Conservation (phyloP, 108 stramenopile genomes). For the Mayamaea pseudoterrestris region DNA sequence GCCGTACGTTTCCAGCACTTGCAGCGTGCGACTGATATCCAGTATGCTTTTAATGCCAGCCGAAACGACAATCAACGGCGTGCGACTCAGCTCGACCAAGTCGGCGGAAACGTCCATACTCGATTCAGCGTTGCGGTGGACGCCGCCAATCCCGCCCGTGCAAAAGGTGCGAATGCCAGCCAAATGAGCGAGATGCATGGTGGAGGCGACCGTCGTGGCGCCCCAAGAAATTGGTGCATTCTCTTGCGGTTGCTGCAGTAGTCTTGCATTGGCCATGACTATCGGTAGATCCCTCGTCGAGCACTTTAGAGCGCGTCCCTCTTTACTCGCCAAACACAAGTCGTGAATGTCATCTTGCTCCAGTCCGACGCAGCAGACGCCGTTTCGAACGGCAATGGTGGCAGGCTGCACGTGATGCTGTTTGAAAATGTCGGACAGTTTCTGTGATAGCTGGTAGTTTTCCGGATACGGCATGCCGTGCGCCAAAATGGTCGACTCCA, state of each 20-base stretch:
- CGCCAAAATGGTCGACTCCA: constrained; percentile 96
- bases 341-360: constrained; percentile 65
- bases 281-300: constrained; percentile 85
- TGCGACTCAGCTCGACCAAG: constrained; percentile 82
- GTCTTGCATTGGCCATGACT: constrained; percentile 23
- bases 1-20: constrained; percentile 93
- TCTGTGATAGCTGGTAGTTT: constrained; percentile 77
- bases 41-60: constrained; percentile 97
- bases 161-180: constrained; percentile 89
- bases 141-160: constrained; percentile 90
- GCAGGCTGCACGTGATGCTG: constrained; percentile 80
- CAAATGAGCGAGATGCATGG: constrained; percentile 81
- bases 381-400: constrained; percentile 84
- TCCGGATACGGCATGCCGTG: constrained; percentile 99
- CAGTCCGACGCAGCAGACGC: constrained; percentile 73
- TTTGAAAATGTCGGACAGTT: constrained; percentile 46
- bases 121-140: constrained; percentile 80
- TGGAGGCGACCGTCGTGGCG: constrained; percentile 93
- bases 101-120: constrained; percentile 92
- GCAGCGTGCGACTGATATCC: constrained; percentile 87
- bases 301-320: constrained; percentile 76
- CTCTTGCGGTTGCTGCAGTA: constrained; percentile 6
- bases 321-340: constrained; percentile 61
- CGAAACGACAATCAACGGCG: constrained; percentile 89
- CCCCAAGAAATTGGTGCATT: constrained; percentile 11